Evolutionary conservation across 169 alveolate genomes (phyloP).

Genomic region (Eimeria tenella): DNA sequence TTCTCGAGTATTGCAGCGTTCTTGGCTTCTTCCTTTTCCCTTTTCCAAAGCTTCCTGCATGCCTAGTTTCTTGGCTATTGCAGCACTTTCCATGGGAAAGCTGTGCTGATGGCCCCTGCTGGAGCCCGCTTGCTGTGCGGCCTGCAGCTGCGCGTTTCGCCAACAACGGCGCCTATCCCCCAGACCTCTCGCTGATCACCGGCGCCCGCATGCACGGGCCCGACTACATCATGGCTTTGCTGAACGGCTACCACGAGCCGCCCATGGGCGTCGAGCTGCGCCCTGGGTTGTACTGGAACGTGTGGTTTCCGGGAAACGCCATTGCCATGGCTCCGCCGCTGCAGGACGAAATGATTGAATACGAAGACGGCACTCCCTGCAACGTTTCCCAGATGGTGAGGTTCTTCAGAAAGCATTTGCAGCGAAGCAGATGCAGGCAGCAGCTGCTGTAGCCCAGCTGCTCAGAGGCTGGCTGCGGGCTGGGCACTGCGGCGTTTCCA

Average conservation of each 20-base stretch:
- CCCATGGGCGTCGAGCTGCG: constrained; percentile 97
- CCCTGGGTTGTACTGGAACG: constrained; percentile 96
- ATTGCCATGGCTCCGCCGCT: constrained; percentile 98
- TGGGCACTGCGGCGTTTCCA: not conserved
- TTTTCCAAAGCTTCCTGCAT: too few species aligned
- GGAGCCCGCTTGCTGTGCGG: not conserved
- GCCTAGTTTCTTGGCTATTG: too few species aligned
- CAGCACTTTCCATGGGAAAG: too few species aligned
- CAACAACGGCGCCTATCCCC: constrained; percentile 98
- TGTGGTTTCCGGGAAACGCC: constrained; percentile 97
- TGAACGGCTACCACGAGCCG: constrained; percentile 97
- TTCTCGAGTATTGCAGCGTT: too few species aligned
- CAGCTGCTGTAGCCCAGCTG: not conserved
- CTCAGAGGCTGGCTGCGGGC: not conserved
- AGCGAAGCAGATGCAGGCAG: not conserved
- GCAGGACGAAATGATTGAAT: constrained; percentile 97
- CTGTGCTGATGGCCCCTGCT: too few species aligned
- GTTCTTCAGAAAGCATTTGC: not conserved
- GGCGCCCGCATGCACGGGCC: constrained; percentile 95
- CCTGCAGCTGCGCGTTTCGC: constrained; percentile 95
- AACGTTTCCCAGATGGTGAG: constrained; percentile 97
- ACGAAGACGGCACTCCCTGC: constrained; percentile 98
- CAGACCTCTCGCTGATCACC: constrained; percentile 95
- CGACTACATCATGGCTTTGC: constrained; percentile 94
- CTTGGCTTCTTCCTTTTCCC: too few species aligned